Evolutionary conservation across 495 filamentous ascomycete genomes (phyloP).

Genomic region (Tuber umbilicatum): DNA sequence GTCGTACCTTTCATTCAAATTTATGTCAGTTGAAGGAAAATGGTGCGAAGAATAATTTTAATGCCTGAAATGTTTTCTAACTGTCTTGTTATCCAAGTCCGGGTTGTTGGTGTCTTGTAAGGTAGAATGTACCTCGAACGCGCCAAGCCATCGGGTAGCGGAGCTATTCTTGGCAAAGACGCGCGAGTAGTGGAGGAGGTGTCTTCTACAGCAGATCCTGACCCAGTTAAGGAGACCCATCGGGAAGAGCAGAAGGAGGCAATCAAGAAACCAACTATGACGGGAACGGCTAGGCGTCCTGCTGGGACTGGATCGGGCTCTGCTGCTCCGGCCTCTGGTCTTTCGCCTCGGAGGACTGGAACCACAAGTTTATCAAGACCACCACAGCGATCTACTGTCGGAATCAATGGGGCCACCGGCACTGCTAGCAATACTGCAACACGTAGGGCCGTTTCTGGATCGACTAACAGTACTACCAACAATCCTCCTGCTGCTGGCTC

Average conservation of each 20-base stretch:
- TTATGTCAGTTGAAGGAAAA: background rate
- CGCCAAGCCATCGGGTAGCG: background rate
- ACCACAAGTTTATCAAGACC: slow-evolving; percentile 32
- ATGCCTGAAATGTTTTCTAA: background rate
- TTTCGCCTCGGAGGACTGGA: slow-evolving; percentile 8
- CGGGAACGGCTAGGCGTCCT: slow-evolving; percentile 33
- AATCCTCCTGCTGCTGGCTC: slow-evolving; percentile 11
- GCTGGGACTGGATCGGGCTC: slow-evolving; percentile 16
- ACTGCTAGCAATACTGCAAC: slow-evolving; percentile 1
- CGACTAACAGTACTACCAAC: slow-evolving; percentile 1
- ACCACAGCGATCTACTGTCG: slow-evolving; percentile 22
- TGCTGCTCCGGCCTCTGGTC: slow-evolving; percentile 21
- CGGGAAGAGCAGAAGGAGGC: slow-evolving; percentile 29
- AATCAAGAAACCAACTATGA: slow-evolving; percentile 29
- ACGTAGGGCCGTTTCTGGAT: slow-evolving; percentile 12
- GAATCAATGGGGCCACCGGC: slow-evolving; percentile 6
- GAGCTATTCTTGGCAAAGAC: background rate
- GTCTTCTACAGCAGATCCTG: slow-evolving; percentile 8
- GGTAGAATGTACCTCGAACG: background rate
- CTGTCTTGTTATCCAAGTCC: background rate
- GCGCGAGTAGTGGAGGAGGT: slow-evolving; percentile 1
- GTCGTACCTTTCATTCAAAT: background rate
- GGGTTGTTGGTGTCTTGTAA: background rate
- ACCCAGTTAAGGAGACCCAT: slow-evolving; percentile 35
- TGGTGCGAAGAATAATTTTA: background rate